Evolutionary conservation across 2,329 filamentous ascomycete species (phyloP), one percentile per base, ranked within the genome.

Genomic region (Aspergillus luchuensis): DNA sequence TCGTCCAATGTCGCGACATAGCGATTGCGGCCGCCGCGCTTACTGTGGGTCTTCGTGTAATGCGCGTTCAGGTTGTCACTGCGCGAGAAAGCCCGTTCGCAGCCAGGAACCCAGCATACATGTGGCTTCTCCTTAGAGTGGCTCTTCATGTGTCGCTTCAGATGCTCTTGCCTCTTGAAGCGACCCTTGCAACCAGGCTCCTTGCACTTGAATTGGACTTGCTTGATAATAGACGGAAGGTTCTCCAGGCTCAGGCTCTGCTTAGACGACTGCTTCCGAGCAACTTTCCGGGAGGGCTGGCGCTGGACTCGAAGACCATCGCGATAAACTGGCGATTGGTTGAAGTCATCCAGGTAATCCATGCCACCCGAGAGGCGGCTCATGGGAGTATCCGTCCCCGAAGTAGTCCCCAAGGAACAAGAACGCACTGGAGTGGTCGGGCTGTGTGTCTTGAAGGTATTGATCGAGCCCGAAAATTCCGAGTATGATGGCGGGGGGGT

Each of bases 131-230:
- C 76, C 60, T 78, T 76, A 33, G 78, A 79, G 58, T 82, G 80
- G 15, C 75, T 81, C 67, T 77, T 79, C 71, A 79, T 77, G 65
- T 83, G 81, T 10, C 81, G 71, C 70, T 81, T 81, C 17, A 82
- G 69, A 59, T 82, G 81, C 63, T 83, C 81, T 61, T 80, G 78
- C 51, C 81, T 70, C 70, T 80, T 79, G 67, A 83, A 83, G 5
- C 76, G 76, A 7, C 76, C 77, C 57, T 74, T 74, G 65, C 80
- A 81, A 7, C 76, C 78, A 2, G 74, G 72, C 50, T 77, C 74
- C 43, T 74, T 73, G 71, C 80, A 78, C 63, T 74, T 72, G 66
- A 79, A 76, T 36, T 76, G 74, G 2, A 81, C 72, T 68, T 77
- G 72, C 53, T 75, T 76, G 48, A 78, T 77, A 47, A 77, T 74